A percentile compares a stretch with the other conserved stretches of the same genome.
Evolutionary conservation across 2,329 filamentous ascomycete genomes (phyloP).

Genomic region (Aspergillus nomiae): DNA sequence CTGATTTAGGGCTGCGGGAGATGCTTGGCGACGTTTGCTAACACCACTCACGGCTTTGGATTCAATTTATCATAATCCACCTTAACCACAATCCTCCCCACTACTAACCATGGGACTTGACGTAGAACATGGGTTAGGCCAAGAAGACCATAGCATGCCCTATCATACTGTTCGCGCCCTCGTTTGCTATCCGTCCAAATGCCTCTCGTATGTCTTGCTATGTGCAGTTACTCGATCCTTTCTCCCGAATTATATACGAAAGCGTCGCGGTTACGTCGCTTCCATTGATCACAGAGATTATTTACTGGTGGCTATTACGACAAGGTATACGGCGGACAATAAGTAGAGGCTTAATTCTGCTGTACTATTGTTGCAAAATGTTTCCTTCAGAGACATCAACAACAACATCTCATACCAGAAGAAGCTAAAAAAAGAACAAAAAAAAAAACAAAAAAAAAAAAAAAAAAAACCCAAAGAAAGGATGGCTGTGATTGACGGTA

Average conservation of each 20-base stretch:
- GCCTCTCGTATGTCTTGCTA: neutral
- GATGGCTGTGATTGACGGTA: neutral
- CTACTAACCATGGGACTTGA: neutral
- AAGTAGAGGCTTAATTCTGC: neutral
- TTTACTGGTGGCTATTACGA: neutral
- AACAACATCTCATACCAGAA: neutral
- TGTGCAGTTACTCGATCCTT: neutral
- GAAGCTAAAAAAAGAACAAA: too few relatives aligned
- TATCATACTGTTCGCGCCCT: neutral
- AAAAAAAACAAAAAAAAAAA: too few relatives aligned
- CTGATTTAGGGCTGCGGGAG: constrained; percentile 3
- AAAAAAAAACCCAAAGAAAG: neutral
- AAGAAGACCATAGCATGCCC: neutral
- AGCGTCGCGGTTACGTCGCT: neutral
- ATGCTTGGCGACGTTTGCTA: neutral
- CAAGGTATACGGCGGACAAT: neutral
- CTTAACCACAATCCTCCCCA: neutral
- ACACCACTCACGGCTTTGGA: neutral
- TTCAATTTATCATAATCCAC: neutral
- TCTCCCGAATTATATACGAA: neutral
- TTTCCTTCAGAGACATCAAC: neutral
- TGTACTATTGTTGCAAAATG: neutral
- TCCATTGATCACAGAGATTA: neutral
- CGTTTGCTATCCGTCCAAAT: neutral
- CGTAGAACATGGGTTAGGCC: neutral